Conservation (phyloP, 2,329 filamentous ascomycete species). For the Tricladium varicosporioides region DNA sequence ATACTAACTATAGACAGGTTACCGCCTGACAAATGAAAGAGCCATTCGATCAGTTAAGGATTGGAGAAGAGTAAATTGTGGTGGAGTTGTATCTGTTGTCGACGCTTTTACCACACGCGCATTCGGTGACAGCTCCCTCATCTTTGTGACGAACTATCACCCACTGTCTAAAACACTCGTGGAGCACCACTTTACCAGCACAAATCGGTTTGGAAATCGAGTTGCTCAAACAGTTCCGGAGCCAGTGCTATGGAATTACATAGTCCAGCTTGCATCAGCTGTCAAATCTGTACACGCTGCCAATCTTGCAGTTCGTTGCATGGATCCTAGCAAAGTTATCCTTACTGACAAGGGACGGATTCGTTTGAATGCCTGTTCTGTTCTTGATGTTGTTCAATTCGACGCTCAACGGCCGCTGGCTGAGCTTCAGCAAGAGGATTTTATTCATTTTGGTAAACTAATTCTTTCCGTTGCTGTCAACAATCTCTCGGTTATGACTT, state of each 20-base stretch:
- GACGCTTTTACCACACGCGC: conserved; percentile 91
- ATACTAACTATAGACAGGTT: conserved; percentile 51
- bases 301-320: conserved; percentile 79
- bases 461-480: conserved; percentile 80
- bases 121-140: conserved; percentile 91
- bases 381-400: conserved; percentile 85
- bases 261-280: conserved; percentile 86
- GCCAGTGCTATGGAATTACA: conserved; percentile 82
- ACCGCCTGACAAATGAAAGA: conserved; percentile 83
- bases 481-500: conserved; percentile 49
- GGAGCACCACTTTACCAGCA: conserved; percentile 67
- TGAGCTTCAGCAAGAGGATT: conserved; percentile 85
- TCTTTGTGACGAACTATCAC: conserved; percentile 92
- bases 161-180: conserved; percentile 86
- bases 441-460: conserved; percentile 78
- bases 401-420: conserved; percentile 66
- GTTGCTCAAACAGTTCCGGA: conserved; percentile 55
- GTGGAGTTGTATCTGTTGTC: conserved; percentile 79
- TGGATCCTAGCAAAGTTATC: conserved; percentile 86
- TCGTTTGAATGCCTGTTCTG: conserved; percentile 81
- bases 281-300: conserved; percentile 80
- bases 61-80: conserved; percentile 84
- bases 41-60: conserved; percentile 82
- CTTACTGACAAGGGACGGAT: conserved; percentile 88
- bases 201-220: conserved; percentile 37